These are phyloP conservation scores for Euphorbia lathyris DNA, from an alignment of 345 rosid species.

Conservation along the genomic window DNA sequence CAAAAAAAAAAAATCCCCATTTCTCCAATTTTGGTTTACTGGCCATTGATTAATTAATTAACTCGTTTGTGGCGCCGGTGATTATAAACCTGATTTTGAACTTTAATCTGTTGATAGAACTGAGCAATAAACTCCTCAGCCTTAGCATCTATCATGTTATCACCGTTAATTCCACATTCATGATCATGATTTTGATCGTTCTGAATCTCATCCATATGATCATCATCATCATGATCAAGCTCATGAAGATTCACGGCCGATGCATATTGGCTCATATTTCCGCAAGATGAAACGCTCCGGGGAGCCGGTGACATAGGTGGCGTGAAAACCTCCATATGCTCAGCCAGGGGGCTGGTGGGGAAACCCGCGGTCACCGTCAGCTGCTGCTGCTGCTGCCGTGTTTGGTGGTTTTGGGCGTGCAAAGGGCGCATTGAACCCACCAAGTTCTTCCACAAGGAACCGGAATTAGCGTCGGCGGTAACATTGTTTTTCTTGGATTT, in stretches of 20 bases:
- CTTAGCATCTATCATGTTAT: constrained; percentile 20
- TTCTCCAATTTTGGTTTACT: not conserved
- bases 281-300: constrained; percentile 12
- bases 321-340: constrained; percentile 28
- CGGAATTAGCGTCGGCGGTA: constrained; percentile 12
- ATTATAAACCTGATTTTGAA: constrained; percentile 8
- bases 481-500: constrained; percentile 35
- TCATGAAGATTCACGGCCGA: constrained; percentile 25
- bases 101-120: constrained; percentile 19
- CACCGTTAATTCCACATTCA: not conserved
- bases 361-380: not conserved
- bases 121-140: constrained; percentile 15
- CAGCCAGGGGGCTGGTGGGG: not conserved
- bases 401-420: constrained; percentile 5
- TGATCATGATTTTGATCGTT: constrained; percentile 10
- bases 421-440: constrained; percentile 27
- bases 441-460: constrained; percentile 17
- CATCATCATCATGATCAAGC: constrained; percentile 3
- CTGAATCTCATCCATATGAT: not conserved
- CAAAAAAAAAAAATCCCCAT: not conserved
- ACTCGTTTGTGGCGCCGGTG: not conserved
- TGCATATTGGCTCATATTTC: constrained; percentile 16
- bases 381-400: not conserved
- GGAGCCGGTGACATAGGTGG: constrained; percentile 19
- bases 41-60: not conserved